A percentile compares a stretch with the other conserved stretches of the same genome.
These are phyloP conservation scores for Wickerhamomyces bovis DNA, from an alignment of 805 yeast genomes.

Conservation along the genomic window DNA sequence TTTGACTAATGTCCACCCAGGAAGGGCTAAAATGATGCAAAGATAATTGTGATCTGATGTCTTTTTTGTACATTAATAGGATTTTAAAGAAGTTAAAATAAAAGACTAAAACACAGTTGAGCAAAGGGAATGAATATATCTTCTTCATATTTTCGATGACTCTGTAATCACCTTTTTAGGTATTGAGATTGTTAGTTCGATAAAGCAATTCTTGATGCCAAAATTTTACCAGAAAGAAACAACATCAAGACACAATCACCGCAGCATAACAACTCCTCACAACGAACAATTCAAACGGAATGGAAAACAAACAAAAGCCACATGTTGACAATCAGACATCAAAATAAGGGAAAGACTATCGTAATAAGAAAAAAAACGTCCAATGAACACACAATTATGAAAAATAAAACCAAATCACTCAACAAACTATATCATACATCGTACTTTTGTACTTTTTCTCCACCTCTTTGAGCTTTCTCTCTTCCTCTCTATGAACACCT, in stretches of 20 bases:
- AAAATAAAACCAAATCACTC: not conserved
- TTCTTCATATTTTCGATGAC: not conserved
- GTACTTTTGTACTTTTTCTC: not conserved
- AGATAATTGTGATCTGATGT: not conserved
- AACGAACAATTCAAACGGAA: not conserved
- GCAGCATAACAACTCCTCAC: not conserved
- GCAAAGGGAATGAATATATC: not conserved
- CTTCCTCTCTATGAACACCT: not conserved
- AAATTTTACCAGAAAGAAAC: not conserved
- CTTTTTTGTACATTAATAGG: not conserved
- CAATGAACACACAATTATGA: not conserved
- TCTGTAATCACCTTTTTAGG: not conserved
- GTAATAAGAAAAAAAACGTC: not conserved
- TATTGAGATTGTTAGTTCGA: too few relatives aligned
- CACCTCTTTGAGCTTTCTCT: not conserved
- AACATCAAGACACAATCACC: not conserved
- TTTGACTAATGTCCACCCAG: constrained; percentile 47
- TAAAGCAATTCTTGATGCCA: not conserved
- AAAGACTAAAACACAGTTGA: not conserved
- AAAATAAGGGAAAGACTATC: not conserved
- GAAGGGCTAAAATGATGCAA: constrained; percentile 48
- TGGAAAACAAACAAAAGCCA: not conserved
- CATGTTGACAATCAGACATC: not conserved
- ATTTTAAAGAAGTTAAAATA: not conserved
- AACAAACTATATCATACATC: not conserved